Conservation (phyloP, 106 monocot species). For the Vanilla planifolia region DNA sequence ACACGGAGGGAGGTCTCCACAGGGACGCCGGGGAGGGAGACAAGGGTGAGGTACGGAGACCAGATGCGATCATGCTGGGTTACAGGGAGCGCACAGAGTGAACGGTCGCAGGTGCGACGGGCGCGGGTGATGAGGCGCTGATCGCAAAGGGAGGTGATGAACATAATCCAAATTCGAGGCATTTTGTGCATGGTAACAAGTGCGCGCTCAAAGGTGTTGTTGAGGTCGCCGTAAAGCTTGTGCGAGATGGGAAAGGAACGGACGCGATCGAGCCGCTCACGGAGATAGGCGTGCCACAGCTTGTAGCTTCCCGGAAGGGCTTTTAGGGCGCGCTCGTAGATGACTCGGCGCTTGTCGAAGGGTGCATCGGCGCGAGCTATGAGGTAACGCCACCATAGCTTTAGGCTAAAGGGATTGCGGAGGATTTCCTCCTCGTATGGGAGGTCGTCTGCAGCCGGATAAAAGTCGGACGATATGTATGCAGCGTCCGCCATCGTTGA, state of each 20-base stretch:
- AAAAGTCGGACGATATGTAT: conserved; percentile 24
- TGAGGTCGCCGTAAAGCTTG: conserved; percentile 43
- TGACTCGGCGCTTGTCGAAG: conserved; percentile 68
- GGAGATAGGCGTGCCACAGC: conserved; percentile 91
- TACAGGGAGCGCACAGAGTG: conserved; percentile 77
- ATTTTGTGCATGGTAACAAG: conserved; percentile 98
- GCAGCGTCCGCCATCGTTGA: neutral
- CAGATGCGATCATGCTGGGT: conserved; percentile 95
- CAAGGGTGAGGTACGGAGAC: conserved; percentile 61
- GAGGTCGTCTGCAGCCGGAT: conserved; percentile 49
- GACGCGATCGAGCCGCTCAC: conserved; percentile 65
- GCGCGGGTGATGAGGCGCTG: conserved; percentile 54
- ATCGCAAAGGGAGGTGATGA: conserved; percentile 61
- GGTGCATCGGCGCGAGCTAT: conserved; percentile 67
- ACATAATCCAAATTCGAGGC: conserved; percentile 92
- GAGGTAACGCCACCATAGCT: conserved; percentile 94
- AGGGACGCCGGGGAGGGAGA: conserved; percentile 63
- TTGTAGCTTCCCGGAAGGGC: conserved; percentile 94
- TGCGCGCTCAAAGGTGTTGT: conserved; percentile 94
- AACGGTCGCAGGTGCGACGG: conserved; percentile 70
- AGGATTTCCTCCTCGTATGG: conserved; percentile 91
- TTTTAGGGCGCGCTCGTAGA: conserved; percentile 94
- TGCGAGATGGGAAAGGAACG: conserved; percentile 62
- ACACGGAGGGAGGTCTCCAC: conserved; percentile 81
- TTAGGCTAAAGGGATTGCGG: conserved; percentile 81